Evolutionary conservation across 805 yeast species (phyloP).

Genomic region (Candida pini): DNA sequence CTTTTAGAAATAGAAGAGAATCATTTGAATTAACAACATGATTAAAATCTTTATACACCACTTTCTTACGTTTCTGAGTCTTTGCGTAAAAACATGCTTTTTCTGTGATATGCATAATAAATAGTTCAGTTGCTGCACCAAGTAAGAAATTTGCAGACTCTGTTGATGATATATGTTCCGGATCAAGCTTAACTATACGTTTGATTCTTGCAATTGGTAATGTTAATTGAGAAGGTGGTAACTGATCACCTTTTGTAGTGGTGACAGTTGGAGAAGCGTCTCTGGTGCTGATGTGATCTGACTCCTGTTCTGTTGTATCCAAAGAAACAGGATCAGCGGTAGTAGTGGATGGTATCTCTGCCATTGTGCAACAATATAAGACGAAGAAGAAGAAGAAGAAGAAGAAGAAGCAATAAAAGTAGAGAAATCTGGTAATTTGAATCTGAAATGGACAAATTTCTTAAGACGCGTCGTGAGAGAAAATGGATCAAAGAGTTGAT

Average conservation of each 20-base stretch:
- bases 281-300: too few relatives aligned
- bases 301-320: too few relatives aligned
- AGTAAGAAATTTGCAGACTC: conserved; percentile 69
- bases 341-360: too few relatives aligned
- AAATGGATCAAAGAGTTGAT: too few relatives aligned
- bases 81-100: conserved; percentile 64
- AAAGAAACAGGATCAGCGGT: too few relatives aligned
- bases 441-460: too few relatives aligned
- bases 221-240: conserved; percentile 9
- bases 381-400: too few relatives aligned
- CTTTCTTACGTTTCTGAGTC: conserved; percentile 59
- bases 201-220: conserved; percentile 67
- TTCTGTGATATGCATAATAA: conserved; percentile 63
- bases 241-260: conserved; percentile 5
- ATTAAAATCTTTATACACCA: conserved; percentile 67
- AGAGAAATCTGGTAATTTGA: too few relatives aligned
- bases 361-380: too few relatives aligned
- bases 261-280: too few relatives aligned
- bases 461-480: too few relatives aligned
- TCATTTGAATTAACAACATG: conserved; percentile 55
- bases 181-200: conserved; percentile 68
- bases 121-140: conserved; percentile 74
- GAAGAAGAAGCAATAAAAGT: too few relatives aligned
- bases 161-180: conserved; percentile 62
- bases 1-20: conserved; percentile 55